Evolutionary conservation across 2,329 filamentous ascomycete genomes (phyloP).

Genomic region (Parasarocladium wereldwijsianum): DNA sequence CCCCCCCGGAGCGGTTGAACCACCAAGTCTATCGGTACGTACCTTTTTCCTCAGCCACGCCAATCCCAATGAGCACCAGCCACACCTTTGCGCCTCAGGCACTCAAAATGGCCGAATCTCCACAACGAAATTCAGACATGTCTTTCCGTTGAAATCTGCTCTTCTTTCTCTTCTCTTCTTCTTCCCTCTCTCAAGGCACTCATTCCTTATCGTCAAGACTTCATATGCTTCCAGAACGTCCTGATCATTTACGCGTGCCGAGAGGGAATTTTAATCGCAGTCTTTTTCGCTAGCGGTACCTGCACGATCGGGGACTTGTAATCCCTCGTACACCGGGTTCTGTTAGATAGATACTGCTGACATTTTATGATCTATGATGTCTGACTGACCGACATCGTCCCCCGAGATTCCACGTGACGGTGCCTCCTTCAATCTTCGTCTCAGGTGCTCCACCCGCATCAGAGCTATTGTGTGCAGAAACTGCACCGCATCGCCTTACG

Average conservation of each 20-base stretch:
- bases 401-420: too few species aligned
- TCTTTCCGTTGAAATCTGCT: constrained; percentile 11
- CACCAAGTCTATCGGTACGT: constrained; percentile 5
- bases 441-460: too few species aligned
- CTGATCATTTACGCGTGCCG: constrained; percentile 86
- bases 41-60: constrained; percentile 8
- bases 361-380: constrained; percentile 36
- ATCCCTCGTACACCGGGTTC: constrained; percentile 52
- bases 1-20: background rate
- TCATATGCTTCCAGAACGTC: constrained; percentile 51
- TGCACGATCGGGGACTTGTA: constrained; percentile 31
- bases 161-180: constrained; percentile 16
- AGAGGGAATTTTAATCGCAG: constrained; percentile 56
- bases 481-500: too few species aligned
- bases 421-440: too few species aligned
- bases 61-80: constrained; percentile 8
- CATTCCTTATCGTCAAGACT: constrained; percentile 94
- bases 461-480: too few species aligned
- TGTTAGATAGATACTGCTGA: constrained; percentile 96
- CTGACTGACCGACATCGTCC: too few species aligned
- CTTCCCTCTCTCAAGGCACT: constrained; percentile 43
- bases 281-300: constrained; percentile 98
- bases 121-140: too few species aligned
- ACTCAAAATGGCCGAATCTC: constrained; percentile 3
- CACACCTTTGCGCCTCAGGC: constrained; percentile 13